Evolutionary conservation across 495 filamentous ascomycete genomes (phyloP).

Genomic region (Oleoguttula mirabilis): DNA sequence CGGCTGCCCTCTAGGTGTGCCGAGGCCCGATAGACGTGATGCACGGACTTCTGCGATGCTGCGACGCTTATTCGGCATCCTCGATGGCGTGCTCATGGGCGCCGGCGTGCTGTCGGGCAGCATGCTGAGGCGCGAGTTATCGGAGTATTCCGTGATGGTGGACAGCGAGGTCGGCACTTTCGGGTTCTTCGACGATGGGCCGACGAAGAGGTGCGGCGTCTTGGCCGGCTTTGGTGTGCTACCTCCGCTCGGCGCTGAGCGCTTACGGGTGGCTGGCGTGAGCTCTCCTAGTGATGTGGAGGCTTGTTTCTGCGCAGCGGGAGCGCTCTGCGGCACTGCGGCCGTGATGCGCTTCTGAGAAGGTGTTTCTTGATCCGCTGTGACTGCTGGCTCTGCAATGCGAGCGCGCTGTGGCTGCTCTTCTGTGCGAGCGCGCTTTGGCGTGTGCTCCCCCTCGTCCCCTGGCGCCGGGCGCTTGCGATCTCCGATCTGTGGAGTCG

Average conservation of each 20-base stretch:
- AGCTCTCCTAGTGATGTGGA: no score
- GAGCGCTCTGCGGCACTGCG: neutral
- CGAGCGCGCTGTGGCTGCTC: neutral
- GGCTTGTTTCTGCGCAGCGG: conserved; percentile 1
- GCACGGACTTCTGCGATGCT: conserved; percentile 2
- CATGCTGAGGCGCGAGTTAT: neutral
- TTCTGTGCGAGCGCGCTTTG: neutral
- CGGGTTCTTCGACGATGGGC: conserved; percentile 10
- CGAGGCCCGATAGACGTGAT: neutral
- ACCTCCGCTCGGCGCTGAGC: no score
- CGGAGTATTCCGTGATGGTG: conserved; percentile 15
- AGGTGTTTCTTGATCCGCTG: neutral
- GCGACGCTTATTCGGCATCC: conserved; percentile 2
- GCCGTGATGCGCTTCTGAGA: neutral
- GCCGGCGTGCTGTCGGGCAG: neutral
- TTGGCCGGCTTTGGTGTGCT: no score
- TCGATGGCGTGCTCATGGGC: neutral
- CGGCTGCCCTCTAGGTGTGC: neutral
- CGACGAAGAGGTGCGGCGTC: conserved; percentile 1
- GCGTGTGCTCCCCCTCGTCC: neutral
- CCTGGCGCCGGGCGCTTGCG: conserved; percentile 1
- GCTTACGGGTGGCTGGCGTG: no score
- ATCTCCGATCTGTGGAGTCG: neutral
- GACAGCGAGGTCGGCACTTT: conserved; percentile 9
- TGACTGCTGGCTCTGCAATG: neutral